Conservation (phyloP, 1,284 basidiomycete genomes). For the Tetrapyrgos nigripes region DNA sequence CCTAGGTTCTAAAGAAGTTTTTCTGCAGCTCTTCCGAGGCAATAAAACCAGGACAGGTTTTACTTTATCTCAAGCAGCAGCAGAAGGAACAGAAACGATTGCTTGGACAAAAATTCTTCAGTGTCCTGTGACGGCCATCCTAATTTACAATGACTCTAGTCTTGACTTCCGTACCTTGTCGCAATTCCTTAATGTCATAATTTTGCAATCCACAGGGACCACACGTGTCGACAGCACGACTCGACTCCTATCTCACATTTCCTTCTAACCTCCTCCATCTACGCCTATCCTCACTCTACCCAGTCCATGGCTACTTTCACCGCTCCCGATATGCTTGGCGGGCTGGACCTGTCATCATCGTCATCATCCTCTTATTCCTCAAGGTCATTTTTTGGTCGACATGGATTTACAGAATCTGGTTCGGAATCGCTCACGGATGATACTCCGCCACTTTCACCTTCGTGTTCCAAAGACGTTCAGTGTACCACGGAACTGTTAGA, state of each 20-base stretch:
- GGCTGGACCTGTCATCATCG: conserved; percentile 15
- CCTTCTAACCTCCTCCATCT: not conserved
- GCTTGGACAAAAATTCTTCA: not conserved
- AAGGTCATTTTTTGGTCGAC: conserved; percentile 7
- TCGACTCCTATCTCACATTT: too few relatives aligned
- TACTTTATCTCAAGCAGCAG: not conserved
- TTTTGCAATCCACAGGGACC: too few relatives aligned
- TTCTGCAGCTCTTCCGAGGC: not conserved
- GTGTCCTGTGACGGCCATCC: not conserved
- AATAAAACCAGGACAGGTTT: not conserved
- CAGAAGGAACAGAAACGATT: not conserved
- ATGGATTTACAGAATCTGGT: not conserved
- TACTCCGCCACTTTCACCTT: conserved; percentile 3
- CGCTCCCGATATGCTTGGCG: conserved; percentile 4
- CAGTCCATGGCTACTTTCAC: conserved; percentile 1
- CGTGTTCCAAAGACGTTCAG: not conserved
- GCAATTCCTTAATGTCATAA: too few relatives aligned
- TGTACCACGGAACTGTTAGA: not conserved
- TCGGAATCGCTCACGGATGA: conserved; percentile 1
- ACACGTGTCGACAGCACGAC: too few relatives aligned
- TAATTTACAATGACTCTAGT: too few relatives aligned
- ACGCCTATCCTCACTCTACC: not conserved
- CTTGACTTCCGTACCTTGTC: not conserved
- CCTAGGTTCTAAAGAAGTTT: not conserved
- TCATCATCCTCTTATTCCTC: conserved; percentile 9